These are phyloP conservation scores for button mushroom (Agaricus bisporus) DNA, from an alignment of 768 basidiomycete genomes.

Conservation along the genomic window DNA sequence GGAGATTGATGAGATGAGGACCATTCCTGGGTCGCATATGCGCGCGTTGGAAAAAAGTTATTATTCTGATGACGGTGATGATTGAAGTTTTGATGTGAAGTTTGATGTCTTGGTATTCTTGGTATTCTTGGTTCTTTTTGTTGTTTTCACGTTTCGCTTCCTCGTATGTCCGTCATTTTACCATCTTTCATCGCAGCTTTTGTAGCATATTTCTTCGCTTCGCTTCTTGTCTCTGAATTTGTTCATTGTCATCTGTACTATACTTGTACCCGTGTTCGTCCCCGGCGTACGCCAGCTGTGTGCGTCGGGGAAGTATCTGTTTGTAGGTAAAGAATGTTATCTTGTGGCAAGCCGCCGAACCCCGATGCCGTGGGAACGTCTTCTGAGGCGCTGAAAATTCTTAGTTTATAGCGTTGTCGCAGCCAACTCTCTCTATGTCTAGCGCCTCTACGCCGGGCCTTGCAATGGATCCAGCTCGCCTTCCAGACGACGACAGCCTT, in stretches of 20 bases:
- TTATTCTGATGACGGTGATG: not conserved
- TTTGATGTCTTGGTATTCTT: not conserved
- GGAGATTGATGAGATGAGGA: conserved; percentile 11
- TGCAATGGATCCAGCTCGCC: not conserved
- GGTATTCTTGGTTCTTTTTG: not conserved
- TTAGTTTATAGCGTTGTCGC: not conserved
- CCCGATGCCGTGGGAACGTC: too few relatives aligned
- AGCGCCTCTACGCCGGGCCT: not conserved
- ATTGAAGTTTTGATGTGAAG: not conserved
- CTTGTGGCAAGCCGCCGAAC: not conserved
- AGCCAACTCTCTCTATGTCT: not conserved
- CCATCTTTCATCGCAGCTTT: too few relatives aligned
- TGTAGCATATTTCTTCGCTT: not conserved
- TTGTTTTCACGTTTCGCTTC: not conserved
- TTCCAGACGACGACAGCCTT: not conserved
- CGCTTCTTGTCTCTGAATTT: not conserved
- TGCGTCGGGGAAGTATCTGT: too few relatives aligned
- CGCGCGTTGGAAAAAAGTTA: conserved; percentile 6
- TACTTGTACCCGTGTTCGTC: not conserved
- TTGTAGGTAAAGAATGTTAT: not conserved
- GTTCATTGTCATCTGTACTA: too few relatives aligned
- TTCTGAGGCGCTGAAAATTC: not conserved
- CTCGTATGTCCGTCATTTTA: not conserved
- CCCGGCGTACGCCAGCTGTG: too few relatives aligned
- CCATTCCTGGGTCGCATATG: not conserved